A percentile compares a stretch with the other conserved stretches of the same genome.
Evolutionary conservation across 306 rosid genomes (phyloP).

Genomic region (Acacia melanoxylon): DNA sequence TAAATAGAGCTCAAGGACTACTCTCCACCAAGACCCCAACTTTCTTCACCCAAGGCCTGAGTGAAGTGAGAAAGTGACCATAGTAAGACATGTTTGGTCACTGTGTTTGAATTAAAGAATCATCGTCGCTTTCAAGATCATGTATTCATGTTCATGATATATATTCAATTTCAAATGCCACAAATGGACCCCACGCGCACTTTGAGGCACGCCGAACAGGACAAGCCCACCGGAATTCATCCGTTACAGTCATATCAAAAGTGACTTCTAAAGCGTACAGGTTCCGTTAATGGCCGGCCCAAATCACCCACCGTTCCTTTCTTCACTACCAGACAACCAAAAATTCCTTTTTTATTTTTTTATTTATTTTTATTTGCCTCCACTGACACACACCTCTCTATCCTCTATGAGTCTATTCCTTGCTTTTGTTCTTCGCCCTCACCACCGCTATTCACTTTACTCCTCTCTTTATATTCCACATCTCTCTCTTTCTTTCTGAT

Average conservation of each 20-base stretch:
- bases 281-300: slow-evolving; percentile 35
- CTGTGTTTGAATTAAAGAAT: not conserved
- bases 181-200: slow-evolving; percentile 13
- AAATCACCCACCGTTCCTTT: slow-evolving; percentile 31
- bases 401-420: not conserved
- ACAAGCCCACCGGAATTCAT: slow-evolving; percentile 12
- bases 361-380: not conserved
- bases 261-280: slow-evolving; percentile 18
- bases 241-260: slow-evolving; percentile 2
- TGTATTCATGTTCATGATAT: no score
- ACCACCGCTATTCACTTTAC: slow-evolving; percentile 16
- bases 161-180: slow-evolving; percentile 12
- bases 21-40: not conserved
- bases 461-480: slow-evolving; percentile 45
- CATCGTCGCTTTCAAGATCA: not conserved
- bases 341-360: slow-evolving; percentile 21
- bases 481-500: slow-evolving; percentile 24
- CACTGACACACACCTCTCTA: not conserved
- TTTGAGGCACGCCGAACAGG: not conserved
- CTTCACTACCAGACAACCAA: slow-evolving; percentile 41
- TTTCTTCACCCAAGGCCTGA: no score
- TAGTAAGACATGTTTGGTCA: no score
- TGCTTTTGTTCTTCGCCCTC: slow-evolving; percentile 24
- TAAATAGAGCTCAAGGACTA: not conserved
- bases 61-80: no score